Percentiles rank a stretch among this genome's conserved stretches.
Conservation (phyloP, 345 rosid species). For the Brassica cretica region DNA sequence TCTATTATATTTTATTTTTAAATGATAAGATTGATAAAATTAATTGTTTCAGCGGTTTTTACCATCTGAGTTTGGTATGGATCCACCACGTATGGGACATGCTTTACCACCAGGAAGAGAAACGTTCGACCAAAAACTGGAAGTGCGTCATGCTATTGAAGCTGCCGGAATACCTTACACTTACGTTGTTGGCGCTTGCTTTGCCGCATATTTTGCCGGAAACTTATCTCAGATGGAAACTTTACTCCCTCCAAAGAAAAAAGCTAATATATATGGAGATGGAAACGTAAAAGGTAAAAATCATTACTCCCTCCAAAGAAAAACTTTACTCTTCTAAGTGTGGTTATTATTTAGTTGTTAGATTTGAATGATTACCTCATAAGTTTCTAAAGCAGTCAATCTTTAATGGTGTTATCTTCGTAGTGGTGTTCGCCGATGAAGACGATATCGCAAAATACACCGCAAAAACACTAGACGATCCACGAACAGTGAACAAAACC, state of each 20-base stretch:
- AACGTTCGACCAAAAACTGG: conserved; percentile 80
- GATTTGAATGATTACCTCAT: not conserved
- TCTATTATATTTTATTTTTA: not conserved
- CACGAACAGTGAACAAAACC: conserved; percentile 65
- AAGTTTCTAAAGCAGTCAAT: not conserved
- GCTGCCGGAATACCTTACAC: conserved; percentile 77
- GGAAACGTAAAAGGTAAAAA: conserved; percentile 70
- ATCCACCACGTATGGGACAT: conserved; percentile 68
- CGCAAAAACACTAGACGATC: conserved; percentile 67
- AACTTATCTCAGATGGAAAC: conserved; percentile 63
- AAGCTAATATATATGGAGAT: conserved; percentile 60
- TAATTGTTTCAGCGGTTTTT: conserved; percentile 56
- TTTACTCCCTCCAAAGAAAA: conserved; percentile 64
- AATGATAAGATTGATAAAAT: not conserved
- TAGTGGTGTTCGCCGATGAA: conserved; percentile 67
- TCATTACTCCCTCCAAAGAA: not conserved
- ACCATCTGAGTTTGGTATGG: conserved; percentile 92
- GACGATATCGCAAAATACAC: conserved; percentile 69
- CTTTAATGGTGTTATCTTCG: not conserved
- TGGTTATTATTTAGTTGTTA: not conserved
- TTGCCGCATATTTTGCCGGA: conserved; percentile 73
- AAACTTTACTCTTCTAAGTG: not conserved
- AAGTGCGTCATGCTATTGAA: conserved; percentile 70
- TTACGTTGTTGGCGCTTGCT: conserved; percentile 72
- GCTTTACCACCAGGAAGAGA: conserved; percentile 82